Conservation (phyloP, 805 yeast species). For the Nakazawaea molendinolei region DNA sequence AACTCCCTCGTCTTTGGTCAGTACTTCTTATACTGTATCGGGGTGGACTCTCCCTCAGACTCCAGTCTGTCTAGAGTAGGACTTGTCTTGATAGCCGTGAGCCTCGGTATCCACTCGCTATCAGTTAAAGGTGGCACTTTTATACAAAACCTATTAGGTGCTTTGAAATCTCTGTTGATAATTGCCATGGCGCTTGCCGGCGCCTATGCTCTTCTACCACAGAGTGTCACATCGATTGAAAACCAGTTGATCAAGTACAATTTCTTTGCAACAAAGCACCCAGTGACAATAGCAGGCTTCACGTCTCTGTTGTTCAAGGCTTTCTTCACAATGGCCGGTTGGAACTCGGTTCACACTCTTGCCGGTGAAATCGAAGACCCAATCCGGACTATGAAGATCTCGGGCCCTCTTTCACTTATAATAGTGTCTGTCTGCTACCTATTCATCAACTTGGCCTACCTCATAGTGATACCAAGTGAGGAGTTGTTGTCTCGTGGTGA, state of each 20-base stretch:
- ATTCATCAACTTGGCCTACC: constrained; percentile 42
- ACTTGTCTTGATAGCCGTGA: constrained; percentile 27
- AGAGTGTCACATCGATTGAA: constrained; percentile 34
- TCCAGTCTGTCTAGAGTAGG: constrained; percentile 33
- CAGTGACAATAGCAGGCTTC: constrained; percentile 34
- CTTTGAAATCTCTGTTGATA: constrained; percentile 49
- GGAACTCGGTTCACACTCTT: constrained; percentile 49
- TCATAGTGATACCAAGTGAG: constrained; percentile 41
- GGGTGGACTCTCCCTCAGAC: constrained; percentile 30
- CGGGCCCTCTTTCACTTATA: constrained; percentile 43
- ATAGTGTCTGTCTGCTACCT: constrained; percentile 38
- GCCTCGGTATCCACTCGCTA: constrained; percentile 44
- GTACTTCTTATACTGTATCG: constrained; percentile 39
- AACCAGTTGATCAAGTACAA: constrained; percentile 30
- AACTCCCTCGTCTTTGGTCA: constrained; percentile 51
- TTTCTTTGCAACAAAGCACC: constrained; percentile 21
- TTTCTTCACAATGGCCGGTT: constrained; percentile 44
- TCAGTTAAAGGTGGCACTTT: constrained; percentile 54
- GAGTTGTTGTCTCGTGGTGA: constrained; percentile 40
- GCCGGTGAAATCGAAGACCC: constrained; percentile 52
- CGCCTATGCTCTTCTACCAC: constrained; percentile 46
- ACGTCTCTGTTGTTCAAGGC: constrained; percentile 47
- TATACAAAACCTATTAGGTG: constrained; percentile 59
- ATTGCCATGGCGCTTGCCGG: constrained; percentile 52
- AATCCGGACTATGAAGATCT: constrained; percentile 40